Evolutionary conservation across 345 rosid species (phyloP).

Genomic region (Linum tenue): DNA sequence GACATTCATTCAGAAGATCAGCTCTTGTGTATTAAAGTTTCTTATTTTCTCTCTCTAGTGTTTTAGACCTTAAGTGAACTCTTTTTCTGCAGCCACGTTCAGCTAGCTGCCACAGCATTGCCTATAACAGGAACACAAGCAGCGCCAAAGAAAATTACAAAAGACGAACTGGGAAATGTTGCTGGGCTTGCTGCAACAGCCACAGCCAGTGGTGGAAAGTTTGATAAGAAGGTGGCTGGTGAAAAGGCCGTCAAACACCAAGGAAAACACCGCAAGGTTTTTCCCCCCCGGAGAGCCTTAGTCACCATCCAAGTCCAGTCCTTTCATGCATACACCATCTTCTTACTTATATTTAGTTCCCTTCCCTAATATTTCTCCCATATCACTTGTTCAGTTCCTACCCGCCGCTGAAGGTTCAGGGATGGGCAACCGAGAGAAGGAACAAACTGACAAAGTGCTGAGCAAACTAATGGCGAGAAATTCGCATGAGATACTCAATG

Average conservation of each 20-base stretch:
- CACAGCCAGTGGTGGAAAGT: constrained; percentile 95
- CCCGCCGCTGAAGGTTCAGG: constrained; percentile 69
- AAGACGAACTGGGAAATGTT: constrained; percentile 64
- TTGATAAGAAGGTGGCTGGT: constrained; percentile 76
- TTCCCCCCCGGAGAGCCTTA: background rate
- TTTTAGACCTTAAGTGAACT: background rate
- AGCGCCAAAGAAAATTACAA: constrained; percentile 53
- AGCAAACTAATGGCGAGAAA: constrained; percentile 71
- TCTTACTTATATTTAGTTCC: background rate
- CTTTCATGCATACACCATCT: background rate
- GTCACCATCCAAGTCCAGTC: background rate
- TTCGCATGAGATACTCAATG: constrained; percentile 77
- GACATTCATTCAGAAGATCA: too few species aligned
- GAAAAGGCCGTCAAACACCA: constrained; percentile 71
- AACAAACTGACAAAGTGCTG: constrained; percentile 72
- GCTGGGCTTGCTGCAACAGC: constrained; percentile 87
- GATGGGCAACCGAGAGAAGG: constrained; percentile 50
- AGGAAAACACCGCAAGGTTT: constrained; percentile 86
- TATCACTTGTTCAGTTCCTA: constrained; percentile 40
- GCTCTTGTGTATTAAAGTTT: background rate
- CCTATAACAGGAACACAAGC: constrained; percentile 75
- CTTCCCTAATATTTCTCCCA: background rate
- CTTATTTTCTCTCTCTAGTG: background rate
- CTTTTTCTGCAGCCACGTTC: constrained; percentile 58
- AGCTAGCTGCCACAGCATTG: constrained; percentile 75